A percentile compares a stretch with the other conserved stretches of the same genome.
These are phyloP conservation scores for Alternaria triticimaculans DNA, from an alignment of 2,329 filamentous ascomycete genomes.

Conservation along the genomic window DNA sequence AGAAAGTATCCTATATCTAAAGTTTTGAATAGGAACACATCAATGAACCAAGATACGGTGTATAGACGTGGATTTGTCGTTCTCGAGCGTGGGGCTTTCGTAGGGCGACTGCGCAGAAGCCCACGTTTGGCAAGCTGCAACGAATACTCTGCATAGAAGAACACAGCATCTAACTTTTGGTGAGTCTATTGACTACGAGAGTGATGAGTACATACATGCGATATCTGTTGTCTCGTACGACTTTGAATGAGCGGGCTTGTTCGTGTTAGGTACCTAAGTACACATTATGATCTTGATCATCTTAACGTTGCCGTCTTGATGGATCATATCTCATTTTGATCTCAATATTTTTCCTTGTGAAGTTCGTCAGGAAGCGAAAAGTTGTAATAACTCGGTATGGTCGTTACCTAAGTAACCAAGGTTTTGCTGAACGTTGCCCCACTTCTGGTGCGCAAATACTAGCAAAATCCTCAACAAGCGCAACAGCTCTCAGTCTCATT, in stretches of 20 bases:
- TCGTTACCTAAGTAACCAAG: not conserved
- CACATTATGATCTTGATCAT: too few relatives aligned
- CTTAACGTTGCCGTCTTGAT: too few relatives aligned
- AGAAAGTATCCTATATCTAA: not conserved
- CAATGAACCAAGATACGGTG: not conserved
- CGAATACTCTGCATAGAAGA: not conserved
- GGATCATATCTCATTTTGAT: too few relatives aligned
- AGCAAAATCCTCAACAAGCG: not conserved
- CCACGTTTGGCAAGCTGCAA: not conserved
- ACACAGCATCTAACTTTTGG: not conserved
- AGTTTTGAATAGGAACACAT: not conserved
- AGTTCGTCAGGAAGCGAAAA: too few relatives aligned
- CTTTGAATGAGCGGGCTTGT: not conserved
- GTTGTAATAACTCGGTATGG: too few relatives aligned
- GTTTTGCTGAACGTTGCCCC: not conserved
- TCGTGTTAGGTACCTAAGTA: not conserved
- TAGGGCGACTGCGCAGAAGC: not conserved
- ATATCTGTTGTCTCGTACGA: not conserved
- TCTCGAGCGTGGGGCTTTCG: not conserved
- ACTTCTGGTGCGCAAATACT: not conserved
- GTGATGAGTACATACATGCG: not conserved
- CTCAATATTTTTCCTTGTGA: too few relatives aligned
- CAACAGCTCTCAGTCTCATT: not conserved
- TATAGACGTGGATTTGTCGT: not conserved
- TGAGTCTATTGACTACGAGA: accelerated